These are phyloP conservation scores for Arachnomyces sp. DNA, from an alignment of 2,329 filamentous ascomycete species.

Conservation along the genomic window DNA sequence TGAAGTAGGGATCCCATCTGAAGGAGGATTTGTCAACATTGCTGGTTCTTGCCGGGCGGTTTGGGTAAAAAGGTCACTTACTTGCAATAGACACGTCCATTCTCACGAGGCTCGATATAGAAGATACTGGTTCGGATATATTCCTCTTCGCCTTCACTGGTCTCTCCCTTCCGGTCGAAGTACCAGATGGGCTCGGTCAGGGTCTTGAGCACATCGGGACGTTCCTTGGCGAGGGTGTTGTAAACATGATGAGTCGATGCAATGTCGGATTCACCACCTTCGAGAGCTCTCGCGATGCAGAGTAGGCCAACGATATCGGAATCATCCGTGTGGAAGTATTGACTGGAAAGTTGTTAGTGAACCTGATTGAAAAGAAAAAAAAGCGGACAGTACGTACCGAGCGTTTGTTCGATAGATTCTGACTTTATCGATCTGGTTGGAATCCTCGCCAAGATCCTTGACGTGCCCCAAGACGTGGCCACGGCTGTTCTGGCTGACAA, in stretches of 20 bases:
- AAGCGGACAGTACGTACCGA: constrained; percentile 35
- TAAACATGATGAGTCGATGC: constrained; percentile 72
- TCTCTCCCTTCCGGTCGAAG: constrained; percentile 85
- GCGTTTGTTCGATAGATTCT: constrained; percentile 87
- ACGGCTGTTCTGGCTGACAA: constrained; percentile 75
- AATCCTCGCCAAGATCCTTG: constrained; percentile 78
- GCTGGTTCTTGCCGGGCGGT: too few species aligned
- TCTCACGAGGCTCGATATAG: constrained; percentile 63
- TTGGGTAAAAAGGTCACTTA: constrained; percentile 19
- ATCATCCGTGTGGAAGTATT: constrained; percentile 83
- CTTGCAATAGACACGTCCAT: constrained; percentile 68
- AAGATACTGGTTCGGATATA: constrained; percentile 67
- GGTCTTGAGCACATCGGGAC: constrained; percentile 69
- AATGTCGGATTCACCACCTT: constrained; percentile 79
- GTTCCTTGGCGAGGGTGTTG: constrained; percentile 67
- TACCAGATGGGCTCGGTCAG: constrained; percentile 79
- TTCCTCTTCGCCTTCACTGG: constrained; percentile 63
- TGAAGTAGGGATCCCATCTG: constrained; percentile 79
- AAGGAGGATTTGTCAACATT: neutral
- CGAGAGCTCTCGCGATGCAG: constrained; percentile 68
- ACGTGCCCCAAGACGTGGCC: constrained; percentile 85
- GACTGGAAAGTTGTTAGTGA: constrained; percentile 32
- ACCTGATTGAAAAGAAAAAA: neutral
- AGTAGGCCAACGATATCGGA: constrained; percentile 75
- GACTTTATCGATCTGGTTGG: constrained; percentile 73